phyloP scores from a whole-genome alignment of 78 protist species.

The Reticulomyxa filosa region DNA sequence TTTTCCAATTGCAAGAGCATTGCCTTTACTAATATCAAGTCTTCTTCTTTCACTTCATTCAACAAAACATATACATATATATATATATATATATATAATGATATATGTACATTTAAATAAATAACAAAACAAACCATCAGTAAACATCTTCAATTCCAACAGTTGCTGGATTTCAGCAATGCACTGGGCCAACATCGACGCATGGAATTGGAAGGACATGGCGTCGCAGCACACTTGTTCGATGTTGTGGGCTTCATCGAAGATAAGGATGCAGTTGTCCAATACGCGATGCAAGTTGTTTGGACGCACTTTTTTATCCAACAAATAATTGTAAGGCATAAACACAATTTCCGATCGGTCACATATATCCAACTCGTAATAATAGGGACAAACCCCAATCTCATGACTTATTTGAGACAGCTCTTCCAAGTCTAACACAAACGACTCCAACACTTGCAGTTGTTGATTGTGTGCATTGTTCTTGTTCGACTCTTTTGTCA shows the following conservation, averaged over 20 bases:
- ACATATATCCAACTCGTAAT: conserved; percentile 23
- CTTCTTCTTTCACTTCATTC: no score
- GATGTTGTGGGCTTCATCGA: conserved; percentile 63
- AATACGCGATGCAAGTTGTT: not conserved
- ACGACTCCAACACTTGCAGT: not conserved
- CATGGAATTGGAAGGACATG: conserved; percentile 23
- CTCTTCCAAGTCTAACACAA: conserved; percentile 57
- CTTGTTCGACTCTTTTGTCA: not conserved
- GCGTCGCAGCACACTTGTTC: conserved; percentile 22
- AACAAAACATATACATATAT: not conserved
- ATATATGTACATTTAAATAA: not conserved
- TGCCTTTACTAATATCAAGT: not conserved
- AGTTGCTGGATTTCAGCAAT: not conserved
- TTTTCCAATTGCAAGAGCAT: not conserved
- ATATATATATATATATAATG: not conserved
- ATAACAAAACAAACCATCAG: not conserved
- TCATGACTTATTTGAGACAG: conserved; percentile 18
- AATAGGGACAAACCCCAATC: conserved; percentile 69
- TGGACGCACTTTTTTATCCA: conserved; percentile 43
- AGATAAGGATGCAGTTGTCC: conserved; percentile 29
- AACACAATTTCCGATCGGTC: conserved; percentile 43
- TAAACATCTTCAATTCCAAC: not conserved
- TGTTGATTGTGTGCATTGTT: not conserved
- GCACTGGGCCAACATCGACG: conserved; percentile 10
- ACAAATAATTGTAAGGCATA: conserved; percentile 87